Evolutionary conservation across 352 stramenopile genomes (phyloP).

Genomic region (Blastocystis sp.): DNA sequence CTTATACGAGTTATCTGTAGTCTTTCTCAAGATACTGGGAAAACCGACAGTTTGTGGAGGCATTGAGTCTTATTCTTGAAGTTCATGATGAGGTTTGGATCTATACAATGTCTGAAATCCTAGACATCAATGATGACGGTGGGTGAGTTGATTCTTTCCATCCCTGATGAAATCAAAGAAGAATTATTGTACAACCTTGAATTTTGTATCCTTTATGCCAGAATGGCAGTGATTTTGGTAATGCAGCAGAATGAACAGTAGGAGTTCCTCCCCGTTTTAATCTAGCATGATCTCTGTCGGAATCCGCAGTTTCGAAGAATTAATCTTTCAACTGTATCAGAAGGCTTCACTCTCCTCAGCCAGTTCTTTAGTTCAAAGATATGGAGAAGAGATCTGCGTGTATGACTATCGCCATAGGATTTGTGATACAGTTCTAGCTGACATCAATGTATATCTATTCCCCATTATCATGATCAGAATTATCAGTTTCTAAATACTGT

Average conservation of each 20-base stretch:
- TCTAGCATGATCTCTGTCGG: background rate
- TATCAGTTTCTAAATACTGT: background rate
- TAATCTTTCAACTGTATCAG: background rate
- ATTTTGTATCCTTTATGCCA: slow-evolving; percentile 17
- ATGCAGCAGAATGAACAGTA: background rate
- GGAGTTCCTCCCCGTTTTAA: background rate
- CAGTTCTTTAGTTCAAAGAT: background rate
- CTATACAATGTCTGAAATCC: background rate
- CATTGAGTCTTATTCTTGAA: background rate
- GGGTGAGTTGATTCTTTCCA: background rate
- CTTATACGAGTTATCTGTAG: background rate
- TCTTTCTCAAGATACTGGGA: slow-evolving; percentile 10
- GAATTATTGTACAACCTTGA: background rate
- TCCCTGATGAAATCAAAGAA: background rate
- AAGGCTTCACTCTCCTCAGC: background rate
- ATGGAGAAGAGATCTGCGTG: background rate
- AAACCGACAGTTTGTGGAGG: background rate
- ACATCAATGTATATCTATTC: background rate
- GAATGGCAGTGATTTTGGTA: background rate
- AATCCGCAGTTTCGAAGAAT: background rate
- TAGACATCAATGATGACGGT: slow-evolving; percentile 13
- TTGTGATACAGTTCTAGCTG: background rate
- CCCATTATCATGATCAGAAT: background rate
- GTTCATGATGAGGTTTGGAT: background rate
- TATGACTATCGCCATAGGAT: background rate